Conservation (phyloP, 2,329 filamentous ascomycete genomes). For the Arthrobotrys conoides region DNA sequence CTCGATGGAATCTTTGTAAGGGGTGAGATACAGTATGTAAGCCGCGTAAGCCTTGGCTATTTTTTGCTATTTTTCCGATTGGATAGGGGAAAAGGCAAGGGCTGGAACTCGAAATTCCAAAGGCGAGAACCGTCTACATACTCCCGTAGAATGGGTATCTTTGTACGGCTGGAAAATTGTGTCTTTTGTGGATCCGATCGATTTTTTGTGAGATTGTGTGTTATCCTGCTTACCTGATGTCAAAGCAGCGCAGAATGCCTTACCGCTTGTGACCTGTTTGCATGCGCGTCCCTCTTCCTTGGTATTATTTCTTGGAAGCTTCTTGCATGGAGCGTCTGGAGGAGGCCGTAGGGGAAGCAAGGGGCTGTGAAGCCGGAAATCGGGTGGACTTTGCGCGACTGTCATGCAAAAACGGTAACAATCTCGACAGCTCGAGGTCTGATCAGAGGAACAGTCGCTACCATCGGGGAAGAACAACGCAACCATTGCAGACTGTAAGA, state of each 20-base stretch:
- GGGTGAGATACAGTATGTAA: constrained; percentile 44
- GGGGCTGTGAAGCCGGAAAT: constrained; percentile 29
- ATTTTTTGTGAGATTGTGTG: neutral
- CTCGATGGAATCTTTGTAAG: constrained; percentile 21
- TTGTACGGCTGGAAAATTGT: constrained; percentile 16
- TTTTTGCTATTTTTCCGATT: constrained; percentile 48
- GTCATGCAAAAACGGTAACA: constrained; percentile 11
- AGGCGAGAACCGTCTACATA: constrained; percentile 22
- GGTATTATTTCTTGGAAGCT: constrained; percentile 12
- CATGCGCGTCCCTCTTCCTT: constrained; percentile 9
- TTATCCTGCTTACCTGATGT: constrained; percentile 7
- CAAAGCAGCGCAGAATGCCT: constrained; percentile 18
- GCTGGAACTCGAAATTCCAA: constrained; percentile 11
- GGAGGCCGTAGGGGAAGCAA: constrained; percentile 24
- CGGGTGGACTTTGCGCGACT: constrained; percentile 34
- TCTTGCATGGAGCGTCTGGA: constrained; percentile 16
- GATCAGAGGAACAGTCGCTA: no score
- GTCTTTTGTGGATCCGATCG: neutral
- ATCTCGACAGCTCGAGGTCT: neutral
- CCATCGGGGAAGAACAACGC: constrained; percentile 34
- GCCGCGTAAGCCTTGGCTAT: constrained; percentile 54
- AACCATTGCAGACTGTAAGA: constrained; percentile 45
- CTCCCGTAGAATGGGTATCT: neutral
- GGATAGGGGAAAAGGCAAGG: constrained; percentile 9
- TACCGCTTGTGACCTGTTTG: constrained; percentile 21